Conservation (phyloP, 257 asterid genomes). For the Penstemon davidsonii region DNA sequence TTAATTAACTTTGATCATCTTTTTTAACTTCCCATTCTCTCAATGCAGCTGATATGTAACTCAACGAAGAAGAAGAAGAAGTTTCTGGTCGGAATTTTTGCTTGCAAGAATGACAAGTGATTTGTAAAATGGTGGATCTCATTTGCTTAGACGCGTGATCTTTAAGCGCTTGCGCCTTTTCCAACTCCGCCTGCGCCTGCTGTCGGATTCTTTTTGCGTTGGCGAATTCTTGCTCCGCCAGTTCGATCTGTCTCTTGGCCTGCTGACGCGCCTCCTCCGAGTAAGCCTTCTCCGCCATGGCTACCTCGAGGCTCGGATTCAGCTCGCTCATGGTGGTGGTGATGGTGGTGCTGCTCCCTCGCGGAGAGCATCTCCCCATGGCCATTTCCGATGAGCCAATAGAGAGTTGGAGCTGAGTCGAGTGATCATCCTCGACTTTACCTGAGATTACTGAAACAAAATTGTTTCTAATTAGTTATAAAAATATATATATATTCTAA, state of each 20-base stretch:
- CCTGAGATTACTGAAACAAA: too few species aligned
- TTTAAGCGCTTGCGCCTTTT: conserved; percentile 50
- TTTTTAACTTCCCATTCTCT: conserved; percentile 50
- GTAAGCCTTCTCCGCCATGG: conserved; percentile 60
- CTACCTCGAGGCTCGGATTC: conserved; percentile 32
- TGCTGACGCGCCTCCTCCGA: conserved; percentile 65
- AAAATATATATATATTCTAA: too few species aligned
- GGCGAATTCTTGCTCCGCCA: conserved; percentile 59
- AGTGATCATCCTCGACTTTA: conserved; percentile 28
- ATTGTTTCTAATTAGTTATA: too few species aligned
- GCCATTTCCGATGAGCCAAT: conserved; percentile 45
- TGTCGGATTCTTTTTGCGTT: conserved; percentile 64
- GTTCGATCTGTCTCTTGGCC: conserved; percentile 55
- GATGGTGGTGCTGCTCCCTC: conserved; percentile 21
- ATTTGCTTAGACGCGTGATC: conserved; percentile 51
- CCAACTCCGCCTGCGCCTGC: conserved; percentile 59
- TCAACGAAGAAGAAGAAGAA: conserved; percentile 24
- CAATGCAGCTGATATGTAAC: conserved; percentile 55
- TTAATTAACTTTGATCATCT: conserved; percentile 27
- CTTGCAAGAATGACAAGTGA: conserved; percentile 71
- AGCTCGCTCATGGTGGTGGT: conserved; percentile 12
- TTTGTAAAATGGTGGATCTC: conserved; percentile 46
- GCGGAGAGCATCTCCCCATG: conserved; percentile 20
- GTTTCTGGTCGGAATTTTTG: conserved; percentile 35
- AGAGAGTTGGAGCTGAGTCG: conserved; percentile 54